Base-by-base conservation (phyloP, 2,329 filamentous ascomycete species). In the Nannizzia gypsea region DNA sequence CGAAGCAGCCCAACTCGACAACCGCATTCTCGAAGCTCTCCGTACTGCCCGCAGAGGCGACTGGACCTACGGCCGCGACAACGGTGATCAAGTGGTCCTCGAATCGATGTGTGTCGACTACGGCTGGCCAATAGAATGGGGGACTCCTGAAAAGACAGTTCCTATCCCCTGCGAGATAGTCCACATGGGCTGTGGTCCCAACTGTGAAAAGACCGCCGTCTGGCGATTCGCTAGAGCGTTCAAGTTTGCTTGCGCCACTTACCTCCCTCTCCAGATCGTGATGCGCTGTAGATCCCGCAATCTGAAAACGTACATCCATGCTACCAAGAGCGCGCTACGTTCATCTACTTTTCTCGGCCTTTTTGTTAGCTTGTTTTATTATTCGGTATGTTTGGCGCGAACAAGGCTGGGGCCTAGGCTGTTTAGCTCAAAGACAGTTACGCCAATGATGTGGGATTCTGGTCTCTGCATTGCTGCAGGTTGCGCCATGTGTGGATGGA, bases 131-230 rank as follows among this genome's bases (percentile, higher is more conserved):
- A 67, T 77, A n/a, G 74, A 76, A 60, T 90, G 85, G 81, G 89
- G 87, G 20, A 85, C 95, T 70, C 89, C 89, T 0, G 78, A 80
- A 17, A 77, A 78, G 60, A 81, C 84, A 0, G 73, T 86, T 8
- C 90, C 89, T 0, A 86, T 92, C 61, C 89, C 89, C 0, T 95
- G 90, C 73, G 85, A 90, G 70, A 78, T 95, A 64, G 88, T 93
- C 2, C 90, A 95, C 73, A 89, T 90, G 83, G 87, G 87, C 59
- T 80, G 79, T 63, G 87, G 88, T 1, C 78, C 83, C 1, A 89
- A 78, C 60, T 76, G 64, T 34, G 89, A 95, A 70, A 79, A 79
- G 63, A 88, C 95, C 70, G 87, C 86, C 2, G 62, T 86, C 22
- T 80, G 79, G 61, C 82, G 89, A 38, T 88, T 92, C 71, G 72